Evolutionary conservation across 176 grass and related monocot genomes (phyloP).

Genomic region (Carex parvula): DNA sequence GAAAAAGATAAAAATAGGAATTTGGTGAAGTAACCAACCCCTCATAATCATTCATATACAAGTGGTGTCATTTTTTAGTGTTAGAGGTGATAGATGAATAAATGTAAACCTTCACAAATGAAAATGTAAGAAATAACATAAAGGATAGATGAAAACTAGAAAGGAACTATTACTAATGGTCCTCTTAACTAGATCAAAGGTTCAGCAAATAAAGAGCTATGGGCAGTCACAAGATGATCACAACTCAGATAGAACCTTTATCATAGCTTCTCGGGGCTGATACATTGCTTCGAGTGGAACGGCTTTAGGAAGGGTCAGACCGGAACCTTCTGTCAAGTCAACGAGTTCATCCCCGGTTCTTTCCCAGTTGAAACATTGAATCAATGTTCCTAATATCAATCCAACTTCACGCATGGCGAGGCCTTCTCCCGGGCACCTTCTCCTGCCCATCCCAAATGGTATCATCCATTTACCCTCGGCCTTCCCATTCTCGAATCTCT

Average conservation of each 20-base stretch:
- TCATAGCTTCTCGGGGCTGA: conserved; percentile 15
- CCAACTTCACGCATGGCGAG: conserved; percentile 26
- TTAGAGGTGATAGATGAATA: too few relatives aligned
- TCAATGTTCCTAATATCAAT: conserved; percentile 23
- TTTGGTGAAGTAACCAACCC: too few relatives aligned
- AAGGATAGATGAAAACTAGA: too few relatives aligned
- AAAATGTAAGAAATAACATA: too few relatives aligned
- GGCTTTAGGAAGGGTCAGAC: conserved; percentile 30
- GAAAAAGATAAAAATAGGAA: too few relatives aligned
- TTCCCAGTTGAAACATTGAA: conserved; percentile 37
- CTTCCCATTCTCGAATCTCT: conserved; percentile 1
- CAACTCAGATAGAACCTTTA: conserved; percentile 5
- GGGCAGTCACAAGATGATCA: background rate
- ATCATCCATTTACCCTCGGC: background rate
- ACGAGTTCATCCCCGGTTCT: conserved; percentile 5
- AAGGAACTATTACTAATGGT: background rate
- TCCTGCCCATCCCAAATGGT: conserved; percentile 31
- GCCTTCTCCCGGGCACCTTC: conserved; percentile 31
- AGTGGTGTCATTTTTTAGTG: too few relatives aligned
- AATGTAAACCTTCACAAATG: too few relatives aligned
- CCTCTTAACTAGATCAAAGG: background rate
- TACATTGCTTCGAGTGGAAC: conserved; percentile 20
- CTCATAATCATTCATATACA: too few relatives aligned
- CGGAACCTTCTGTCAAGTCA: conserved; percentile 20
- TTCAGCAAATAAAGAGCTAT: background rate